A percentile compares a stretch with the other conserved stretches of the same genome.
These are phyloP conservation scores for Edaphochlamys debaryana DNA, from an alignment of 139 green algal genomes.

Conservation along the genomic window DNA sequence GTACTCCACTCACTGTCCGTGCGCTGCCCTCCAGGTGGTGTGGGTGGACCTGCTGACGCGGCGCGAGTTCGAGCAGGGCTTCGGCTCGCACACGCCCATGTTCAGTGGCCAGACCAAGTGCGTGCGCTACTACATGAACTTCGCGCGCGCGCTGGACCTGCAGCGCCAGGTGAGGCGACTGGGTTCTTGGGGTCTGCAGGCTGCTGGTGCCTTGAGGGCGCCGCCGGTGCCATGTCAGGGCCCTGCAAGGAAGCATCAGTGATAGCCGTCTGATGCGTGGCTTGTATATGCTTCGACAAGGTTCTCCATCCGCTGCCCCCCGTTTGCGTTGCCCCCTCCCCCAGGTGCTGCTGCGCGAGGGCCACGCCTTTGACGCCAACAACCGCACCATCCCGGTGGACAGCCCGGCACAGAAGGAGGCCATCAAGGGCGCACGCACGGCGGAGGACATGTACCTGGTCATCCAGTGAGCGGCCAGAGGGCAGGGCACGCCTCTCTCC, in stretches of 20 bases:
- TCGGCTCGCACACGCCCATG: constrained; percentile 93
- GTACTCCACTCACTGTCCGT: too few relatives aligned
- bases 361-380: constrained; percentile 69
- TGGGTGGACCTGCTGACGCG: constrained; percentile 95
- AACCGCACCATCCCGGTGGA: constrained; percentile 69
- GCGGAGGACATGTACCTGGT: constrained; percentile 79
- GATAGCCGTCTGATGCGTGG: too few relatives aligned
- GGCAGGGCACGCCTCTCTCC: too few relatives aligned
- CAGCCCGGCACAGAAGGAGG: constrained; percentile 52
- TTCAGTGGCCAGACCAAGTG: constrained; percentile 93
- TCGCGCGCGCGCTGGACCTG: constrained; percentile 69
- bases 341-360: constrained; percentile 63
- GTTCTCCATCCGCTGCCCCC: too few relatives aligned
- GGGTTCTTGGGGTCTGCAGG: too few relatives aligned
- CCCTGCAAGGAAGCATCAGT: too few relatives aligned
- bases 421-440: constrained; percentile 61
- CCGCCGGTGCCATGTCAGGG: too few relatives aligned
- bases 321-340: too few relatives aligned
- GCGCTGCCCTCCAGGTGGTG: too few relatives aligned
- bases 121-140: constrained; percentile 94
- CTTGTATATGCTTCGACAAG: too few relatives aligned
- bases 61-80: constrained; percentile 86
- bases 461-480: constrained; percentile 26
- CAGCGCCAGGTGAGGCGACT: constrained; percentile 61
- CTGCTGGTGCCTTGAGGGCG: too few relatives aligned